These are phyloP conservation scores for Kwoniella dendrophila DNA, from an alignment of 768 basidiomycete species.

Conservation along the genomic window DNA sequence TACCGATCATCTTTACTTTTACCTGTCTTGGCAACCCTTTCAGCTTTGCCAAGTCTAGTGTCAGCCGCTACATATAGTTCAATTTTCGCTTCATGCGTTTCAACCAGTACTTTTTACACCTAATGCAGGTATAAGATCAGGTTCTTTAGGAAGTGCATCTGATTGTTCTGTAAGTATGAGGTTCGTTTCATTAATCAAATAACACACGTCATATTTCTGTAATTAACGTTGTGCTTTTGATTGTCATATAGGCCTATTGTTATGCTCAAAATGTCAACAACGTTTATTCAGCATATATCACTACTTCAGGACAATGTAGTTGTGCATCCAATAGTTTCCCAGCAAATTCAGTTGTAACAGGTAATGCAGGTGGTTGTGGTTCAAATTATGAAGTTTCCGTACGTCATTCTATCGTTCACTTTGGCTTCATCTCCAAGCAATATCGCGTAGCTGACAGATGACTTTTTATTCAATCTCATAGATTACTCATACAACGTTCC, in stretches of 20 bases:
- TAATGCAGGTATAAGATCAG: neutral
- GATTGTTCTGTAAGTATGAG: neutral
- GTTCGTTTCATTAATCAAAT: neutral
- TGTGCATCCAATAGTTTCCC: neutral
- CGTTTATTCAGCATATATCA: neutral
- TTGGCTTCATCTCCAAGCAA: too few species aligned
- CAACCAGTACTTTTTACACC: neutral
- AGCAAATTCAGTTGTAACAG: neutral
- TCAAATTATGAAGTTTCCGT: conserved; percentile 1
- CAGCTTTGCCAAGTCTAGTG: neutral
- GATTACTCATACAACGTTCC: neutral
- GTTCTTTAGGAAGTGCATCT: neutral
- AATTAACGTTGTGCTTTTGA: neutral
- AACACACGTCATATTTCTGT: too few species aligned
- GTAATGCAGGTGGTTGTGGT: neutral
- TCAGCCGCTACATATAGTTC: neutral
- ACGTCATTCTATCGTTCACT: too few species aligned
- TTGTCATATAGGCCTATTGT: neutral
- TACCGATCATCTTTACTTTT: neutral
- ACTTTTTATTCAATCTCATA: neutral
- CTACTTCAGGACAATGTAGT: neutral
- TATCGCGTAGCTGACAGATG: too few species aligned
- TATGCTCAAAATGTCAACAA: neutral
- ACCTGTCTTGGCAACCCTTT: neutral
- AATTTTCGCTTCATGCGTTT: neutral